Evolutionary conservation across 1,139 yeast genomes (phyloP).

Genomic region (Diutina mesorugosa): DNA sequence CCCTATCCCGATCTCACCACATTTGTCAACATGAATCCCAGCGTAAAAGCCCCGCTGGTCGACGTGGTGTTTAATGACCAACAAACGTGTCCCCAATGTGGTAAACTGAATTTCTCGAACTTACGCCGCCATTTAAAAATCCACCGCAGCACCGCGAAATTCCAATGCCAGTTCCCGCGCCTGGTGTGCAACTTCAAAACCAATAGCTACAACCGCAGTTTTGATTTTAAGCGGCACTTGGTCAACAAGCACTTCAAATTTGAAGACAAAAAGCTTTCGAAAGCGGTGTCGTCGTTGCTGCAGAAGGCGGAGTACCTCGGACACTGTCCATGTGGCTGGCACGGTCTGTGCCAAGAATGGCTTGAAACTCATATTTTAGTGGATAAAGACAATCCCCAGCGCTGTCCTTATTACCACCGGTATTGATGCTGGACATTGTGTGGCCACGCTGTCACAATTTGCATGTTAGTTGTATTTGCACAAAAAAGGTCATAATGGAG

Average conservation of each 20-base stretch:
- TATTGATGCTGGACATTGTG: background rate
- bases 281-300: background rate
- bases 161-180: background rate
- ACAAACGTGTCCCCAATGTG: background rate
- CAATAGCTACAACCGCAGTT: background rate
- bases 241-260: slow-evolving; percentile 1
- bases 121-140: background rate
- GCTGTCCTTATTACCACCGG: background rate
- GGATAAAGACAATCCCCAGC: background rate
- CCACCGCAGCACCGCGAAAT: background rate
- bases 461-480: background rate
- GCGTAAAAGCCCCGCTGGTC: background rate
- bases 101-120: background rate
- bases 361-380: background rate
- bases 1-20: slow-evolving; percentile 1
- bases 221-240: slow-evolving; percentile 1
- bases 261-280: background rate
- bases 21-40: background rate
- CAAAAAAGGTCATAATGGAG: too few relatives aligned
- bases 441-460: background rate
- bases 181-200: slow-evolving; percentile 1
- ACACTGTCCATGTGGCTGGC: slow-evolving; percentile 1
- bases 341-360: background rate
- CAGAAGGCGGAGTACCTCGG: background rate
- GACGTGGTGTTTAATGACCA: slow-evolving; percentile 1